Conservation (phyloP, 768 basidiomycete genomes). For the Leccinum subgranulosum region DNA sequence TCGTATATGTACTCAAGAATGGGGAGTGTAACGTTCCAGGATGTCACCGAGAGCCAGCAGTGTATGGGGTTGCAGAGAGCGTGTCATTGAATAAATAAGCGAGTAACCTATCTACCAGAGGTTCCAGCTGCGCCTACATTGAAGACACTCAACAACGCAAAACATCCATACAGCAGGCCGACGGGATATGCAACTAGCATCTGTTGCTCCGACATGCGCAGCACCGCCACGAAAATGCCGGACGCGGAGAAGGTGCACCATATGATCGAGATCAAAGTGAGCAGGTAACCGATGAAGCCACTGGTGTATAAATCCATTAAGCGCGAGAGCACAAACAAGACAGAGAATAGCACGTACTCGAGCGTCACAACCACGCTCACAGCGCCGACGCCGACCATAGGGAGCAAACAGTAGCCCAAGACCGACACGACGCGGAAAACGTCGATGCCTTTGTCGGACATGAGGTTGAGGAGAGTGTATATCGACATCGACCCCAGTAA, state of each 20-base stretch:
- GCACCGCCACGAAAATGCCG: slow-evolving; percentile 91
- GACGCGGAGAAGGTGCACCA: slow-evolving; percentile 99
- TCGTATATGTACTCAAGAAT: neutral
- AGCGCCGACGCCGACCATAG: slow-evolving; percentile 92
- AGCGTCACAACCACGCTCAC: slow-evolving; percentile 84
- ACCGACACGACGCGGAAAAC: slow-evolving; percentile 94
- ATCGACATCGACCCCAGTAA: slow-evolving; percentile 91
- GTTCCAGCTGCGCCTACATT: slow-evolving; percentile 45
- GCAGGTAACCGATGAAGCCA: slow-evolving; percentile 78
- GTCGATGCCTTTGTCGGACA: slow-evolving; percentile 94
- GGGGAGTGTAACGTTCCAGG: neutral
- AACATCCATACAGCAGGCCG: slow-evolving; percentile 90
- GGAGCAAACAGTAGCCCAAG: slow-evolving; percentile 92
- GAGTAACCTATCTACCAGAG: slow-evolving; percentile 28
- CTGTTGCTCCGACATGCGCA: slow-evolving; percentile 94
- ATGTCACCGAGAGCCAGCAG: neutral
- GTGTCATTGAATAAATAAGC: slow-evolving; percentile 10
- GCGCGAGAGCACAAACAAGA: slow-evolving; percentile 1
- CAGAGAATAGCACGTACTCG: slow-evolving; percentile 57
- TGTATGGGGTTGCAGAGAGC: neutral
- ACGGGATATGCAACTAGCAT: slow-evolving; percentile 96
- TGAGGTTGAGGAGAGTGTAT: slow-evolving; percentile 93
- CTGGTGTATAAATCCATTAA: slow-evolving; percentile 36
- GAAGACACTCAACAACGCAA: slow-evolving; percentile 90
- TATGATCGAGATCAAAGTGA: slow-evolving; percentile 77